Evolutionary conservation across 2,329 filamentous ascomycete species (phyloP), one percentile per base, ranked within the genome.

Genomic region (Teratosphaeria destructans): DNA sequence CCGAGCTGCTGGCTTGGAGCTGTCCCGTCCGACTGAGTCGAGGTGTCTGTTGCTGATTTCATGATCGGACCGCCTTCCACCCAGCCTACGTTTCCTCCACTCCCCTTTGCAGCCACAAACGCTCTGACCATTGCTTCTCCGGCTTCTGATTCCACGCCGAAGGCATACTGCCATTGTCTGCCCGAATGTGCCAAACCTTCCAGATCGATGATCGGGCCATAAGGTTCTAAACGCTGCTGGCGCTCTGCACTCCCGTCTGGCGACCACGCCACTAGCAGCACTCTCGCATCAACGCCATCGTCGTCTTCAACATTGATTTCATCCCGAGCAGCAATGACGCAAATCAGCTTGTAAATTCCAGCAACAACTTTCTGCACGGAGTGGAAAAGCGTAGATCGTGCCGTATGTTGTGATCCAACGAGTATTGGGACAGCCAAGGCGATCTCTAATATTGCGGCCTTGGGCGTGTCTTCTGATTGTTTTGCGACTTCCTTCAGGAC

Each of bases 321-420:
- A 55, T 83, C 77, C 64, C 84, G 80, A 12, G 85, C 83, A 63
- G 87, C 90, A n/a, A 90, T 78, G 54, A 85, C 77, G 37, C 87
- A 87, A 59, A 94, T 78, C 56, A 96, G 80, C 67, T 85, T 85
- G 78, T 97, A 97, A 27, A 95, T 71, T 29, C 83, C 82, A 2
- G 88, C 88, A 26, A 96, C 75, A 5, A 93, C 78, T n/a, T 81
- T 79, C 73, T 96, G 90, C 0, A 85, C 82, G n/a, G 80, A 75
- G 37, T 79, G 70, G 81, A 91, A 95, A 19, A 82, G 77, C 54
- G 82, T 76, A 27, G 81, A 77, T 66, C 82, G 80, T 54, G 81
- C 78, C 34, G 75, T 73, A 26, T 76, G 74, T 27, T 77, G 75
- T 57, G 75, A 74, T 23, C 82, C 79, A 54, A 79, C 75, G 12